A percentile compares a stretch with the other conserved stretches of the same genome.
These are phyloP conservation scores for Coriaria nepalensis DNA, from an alignment of 306 rosid genomes.

Conservation along the genomic window DNA sequence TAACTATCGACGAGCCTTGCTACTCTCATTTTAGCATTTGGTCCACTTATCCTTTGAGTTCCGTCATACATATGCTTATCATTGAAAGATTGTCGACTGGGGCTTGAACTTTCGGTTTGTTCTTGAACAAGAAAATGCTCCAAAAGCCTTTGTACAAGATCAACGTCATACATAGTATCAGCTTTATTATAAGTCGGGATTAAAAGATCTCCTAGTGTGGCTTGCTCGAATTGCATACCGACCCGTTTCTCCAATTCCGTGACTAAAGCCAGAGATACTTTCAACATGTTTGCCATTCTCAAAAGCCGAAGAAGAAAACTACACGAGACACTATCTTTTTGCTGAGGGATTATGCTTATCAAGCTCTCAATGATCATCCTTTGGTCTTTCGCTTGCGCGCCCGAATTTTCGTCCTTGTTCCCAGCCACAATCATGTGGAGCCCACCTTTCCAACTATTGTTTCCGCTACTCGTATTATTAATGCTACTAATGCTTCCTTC, in stretches of 20 bases:
- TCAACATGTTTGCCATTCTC: conserved; percentile 78
- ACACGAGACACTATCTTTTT: conserved; percentile 86
- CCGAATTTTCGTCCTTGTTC: conserved; percentile 41
- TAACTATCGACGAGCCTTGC: conserved; percentile 97
- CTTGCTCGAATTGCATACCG: conserved; percentile 98
- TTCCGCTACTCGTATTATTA: conserved; percentile 30
- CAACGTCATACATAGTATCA: conserved; percentile 80
- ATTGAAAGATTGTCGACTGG: conserved; percentile 38
- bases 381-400: conserved; percentile 63
- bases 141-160: conserved; percentile 80
- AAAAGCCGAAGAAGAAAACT: conserved; percentile 84
- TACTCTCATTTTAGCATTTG: conserved; percentile 81
- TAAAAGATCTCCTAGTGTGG: conserved; percentile 64
- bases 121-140: conserved; percentile 97
- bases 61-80: conserved; percentile 45
- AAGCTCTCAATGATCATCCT: conserved; percentile 85
- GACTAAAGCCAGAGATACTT: conserved; percentile 82
- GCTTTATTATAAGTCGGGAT: conserved; percentile 57
- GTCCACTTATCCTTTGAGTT: conserved; percentile 26
- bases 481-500: conserved; percentile 44
- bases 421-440: conserved; percentile 71
- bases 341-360: conserved; percentile 90
- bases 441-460: conserved; percentile 58
- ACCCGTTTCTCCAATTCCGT: conserved; percentile 92
- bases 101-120: conserved; percentile 70